Evolutionary conservation across 768 basidiomycete species (phyloP).

Genomic region (Mycena leptocephala): DNA sequence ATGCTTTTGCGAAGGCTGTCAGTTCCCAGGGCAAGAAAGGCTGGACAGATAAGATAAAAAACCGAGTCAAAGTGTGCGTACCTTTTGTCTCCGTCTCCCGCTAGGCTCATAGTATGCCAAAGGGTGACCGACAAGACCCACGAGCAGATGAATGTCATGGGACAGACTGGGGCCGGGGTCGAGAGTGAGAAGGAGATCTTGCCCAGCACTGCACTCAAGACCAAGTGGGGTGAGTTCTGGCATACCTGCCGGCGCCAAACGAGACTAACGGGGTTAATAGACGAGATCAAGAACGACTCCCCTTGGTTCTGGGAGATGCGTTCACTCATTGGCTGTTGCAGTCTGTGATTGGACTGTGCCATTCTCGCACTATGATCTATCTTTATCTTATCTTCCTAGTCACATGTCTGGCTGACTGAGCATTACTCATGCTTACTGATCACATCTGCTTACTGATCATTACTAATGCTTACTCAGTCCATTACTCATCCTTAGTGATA

Average conservation of each 20-base stretch:
- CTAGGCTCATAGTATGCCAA: too few relatives aligned
- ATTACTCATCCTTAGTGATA: too few relatives aligned
- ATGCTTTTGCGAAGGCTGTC: not conserved
- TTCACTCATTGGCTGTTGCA: conserved; percentile 26
- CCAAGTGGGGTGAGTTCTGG: not conserved
- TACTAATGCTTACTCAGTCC: too few relatives aligned
- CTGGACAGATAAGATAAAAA: not conserved
- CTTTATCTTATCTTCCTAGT: too few relatives aligned
- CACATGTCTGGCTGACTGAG: too few relatives aligned
- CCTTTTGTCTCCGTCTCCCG: not conserved
- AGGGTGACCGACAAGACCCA: not conserved
- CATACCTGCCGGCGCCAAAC: not conserved
- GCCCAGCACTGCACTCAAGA: not conserved
- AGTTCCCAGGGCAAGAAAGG: not conserved
- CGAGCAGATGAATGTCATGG: not conserved
- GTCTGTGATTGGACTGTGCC: too few relatives aligned
- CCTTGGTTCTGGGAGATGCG: conserved; percentile 5
- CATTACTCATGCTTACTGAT: too few relatives aligned
- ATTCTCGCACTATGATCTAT: too few relatives aligned
- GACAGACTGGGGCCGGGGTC: not conserved
- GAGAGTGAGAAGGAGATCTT: not conserved
- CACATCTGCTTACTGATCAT: too few relatives aligned
- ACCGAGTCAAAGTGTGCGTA: not conserved
- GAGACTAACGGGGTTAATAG: not conserved
- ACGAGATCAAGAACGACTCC: not conserved